Evolutionary conservation across 1,284 basidiomycete genomes (phyloP), one percentile per base, ranked within the genome.

Genomic region (Malassezia furfur): DNA sequence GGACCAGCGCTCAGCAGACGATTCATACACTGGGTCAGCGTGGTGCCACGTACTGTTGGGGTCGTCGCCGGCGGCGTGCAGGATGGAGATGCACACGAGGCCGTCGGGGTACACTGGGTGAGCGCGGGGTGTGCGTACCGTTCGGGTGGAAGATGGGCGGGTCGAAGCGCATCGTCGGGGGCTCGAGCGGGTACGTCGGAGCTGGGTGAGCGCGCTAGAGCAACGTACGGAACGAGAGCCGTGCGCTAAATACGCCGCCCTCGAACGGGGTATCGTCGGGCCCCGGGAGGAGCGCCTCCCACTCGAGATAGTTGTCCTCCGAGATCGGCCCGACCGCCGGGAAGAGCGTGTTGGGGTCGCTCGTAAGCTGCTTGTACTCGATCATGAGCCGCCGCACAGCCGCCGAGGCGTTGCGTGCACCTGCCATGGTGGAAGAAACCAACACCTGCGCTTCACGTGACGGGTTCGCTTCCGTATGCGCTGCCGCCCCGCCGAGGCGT

Each of bases 231-330:
- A 99, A 54, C 82, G 44, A 86, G 63, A 99, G 81, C 72, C 85
- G 87, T 32, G 94, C 94, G 46, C 85, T 83, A 68, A 99, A 98
- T 28, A 99, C 83, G 52, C 94, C 94, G 48, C 91, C 94, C 80
- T 98, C 94, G 75, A 94, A 99, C 1, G 94, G 94, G 40, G 94
- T 98, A 63, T 91, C 94, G 71, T 93, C 90, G 12, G 93, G 94
- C 1, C 94, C 94, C 67, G 84, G 85, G 58, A 99, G 91, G 64
- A 98, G 80, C 15, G 91, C 91, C 77, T 96, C 94, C 94, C 94
- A 99, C 62, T 86, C 86, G 75, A 98, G 89, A 80, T 98, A 91
- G 78, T 98, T 90, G 63, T 86, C 84, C 77, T 98, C 93, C 44
- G 85, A 85, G 68, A 96, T 81, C 41, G 90, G 90, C 0, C 89